A percentile compares a stretch with the other conserved stretches of the same genome.
These are phyloP conservation scores for Beta lomatogona DNA, from an alignment of 179 eudicot species.

Conservation along the genomic window DNA sequence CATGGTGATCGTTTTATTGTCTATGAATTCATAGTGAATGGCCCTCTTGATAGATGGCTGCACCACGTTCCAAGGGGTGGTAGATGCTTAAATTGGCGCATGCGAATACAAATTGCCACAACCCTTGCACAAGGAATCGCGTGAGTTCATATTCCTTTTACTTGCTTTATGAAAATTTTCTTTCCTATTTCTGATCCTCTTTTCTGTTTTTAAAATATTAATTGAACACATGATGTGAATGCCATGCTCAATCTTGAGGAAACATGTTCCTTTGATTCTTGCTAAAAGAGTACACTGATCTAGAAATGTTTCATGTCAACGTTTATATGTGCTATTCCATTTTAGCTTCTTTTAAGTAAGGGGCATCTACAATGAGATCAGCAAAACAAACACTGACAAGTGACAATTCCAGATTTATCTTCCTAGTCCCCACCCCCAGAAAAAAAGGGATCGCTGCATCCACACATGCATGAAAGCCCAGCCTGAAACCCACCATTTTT, in stretches of 20 bases:
- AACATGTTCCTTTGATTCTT: not conserved
- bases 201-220: not conserved
- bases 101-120: conserved; percentile 85
- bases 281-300: not conserved
- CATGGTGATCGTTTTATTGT: conserved; percentile 92
- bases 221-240: not conserved
- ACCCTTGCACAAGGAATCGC: conserved; percentile 97
- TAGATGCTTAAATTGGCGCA: conserved; percentile 85
- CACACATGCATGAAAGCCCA: not conserved
- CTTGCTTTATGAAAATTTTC: not conserved
- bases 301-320: not conserved
- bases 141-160: conserved; percentile 45
- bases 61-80: conserved; percentile 93
- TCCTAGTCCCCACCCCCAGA: not conserved
- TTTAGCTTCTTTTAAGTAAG: not conserved
- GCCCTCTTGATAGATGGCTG: conserved; percentile 92
- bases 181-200: not conserved
- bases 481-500: not conserved
- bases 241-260: not conserved
- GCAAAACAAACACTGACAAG: not conserved
- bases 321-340: not conserved
- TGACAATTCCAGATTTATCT: not conserved
- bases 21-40: conserved; percentile 82
- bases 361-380: not conserved
- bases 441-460: not conserved